Conservation (phyloP, 495 filamentous ascomycete species). For the Penicillium longicatenatum region DNA sequence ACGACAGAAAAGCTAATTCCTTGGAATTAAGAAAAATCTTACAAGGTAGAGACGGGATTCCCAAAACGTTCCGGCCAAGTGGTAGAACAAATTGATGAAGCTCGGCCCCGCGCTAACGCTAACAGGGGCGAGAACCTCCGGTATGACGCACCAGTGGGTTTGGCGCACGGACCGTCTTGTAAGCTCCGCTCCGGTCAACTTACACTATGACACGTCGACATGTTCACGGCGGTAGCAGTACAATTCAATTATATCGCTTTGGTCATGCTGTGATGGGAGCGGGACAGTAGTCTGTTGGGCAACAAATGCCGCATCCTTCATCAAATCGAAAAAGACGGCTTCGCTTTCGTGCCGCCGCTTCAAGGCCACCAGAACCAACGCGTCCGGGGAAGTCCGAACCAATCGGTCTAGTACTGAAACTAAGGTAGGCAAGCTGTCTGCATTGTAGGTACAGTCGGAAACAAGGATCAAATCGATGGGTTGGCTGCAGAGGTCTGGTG, state of each 20-base stretch:
- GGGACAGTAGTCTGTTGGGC: constrained; percentile 48
- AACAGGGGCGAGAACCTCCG: not conserved
- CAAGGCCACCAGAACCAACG: constrained; percentile 69
- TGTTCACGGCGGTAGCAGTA: constrained; percentile 45
- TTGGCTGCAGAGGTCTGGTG: constrained; percentile 38
- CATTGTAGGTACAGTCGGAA: constrained; percentile 95
- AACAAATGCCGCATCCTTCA: constrained; percentile 59
- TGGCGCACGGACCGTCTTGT: constrained; percentile 3
- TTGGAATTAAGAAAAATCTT: not conserved
- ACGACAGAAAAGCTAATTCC: not conserved
- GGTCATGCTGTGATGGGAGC: constrained; percentile 60
- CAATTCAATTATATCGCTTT: constrained; percentile 61
- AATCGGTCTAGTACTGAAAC: constrained; percentile 68
- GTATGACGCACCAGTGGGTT: constrained; percentile 1
- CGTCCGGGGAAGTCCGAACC: constrained; percentile 48
- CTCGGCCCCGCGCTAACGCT: not conserved
- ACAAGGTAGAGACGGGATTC: not conserved
- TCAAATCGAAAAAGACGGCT: constrained; percentile 74
- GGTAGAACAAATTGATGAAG: not conserved
- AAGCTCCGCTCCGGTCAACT: not conserved
- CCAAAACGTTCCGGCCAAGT: no score
- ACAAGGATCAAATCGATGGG: constrained; percentile 74
- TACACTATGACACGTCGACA: constrained; percentile 3
- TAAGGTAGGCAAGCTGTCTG: constrained; percentile 73
- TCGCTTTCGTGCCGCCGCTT: constrained; percentile 89